Percentiles rank a stretch among this genome's conserved stretches.
phyloP scores from a whole-genome alignment of 345 rosid species.

The Bruguiera gymnorhiza region DNA sequence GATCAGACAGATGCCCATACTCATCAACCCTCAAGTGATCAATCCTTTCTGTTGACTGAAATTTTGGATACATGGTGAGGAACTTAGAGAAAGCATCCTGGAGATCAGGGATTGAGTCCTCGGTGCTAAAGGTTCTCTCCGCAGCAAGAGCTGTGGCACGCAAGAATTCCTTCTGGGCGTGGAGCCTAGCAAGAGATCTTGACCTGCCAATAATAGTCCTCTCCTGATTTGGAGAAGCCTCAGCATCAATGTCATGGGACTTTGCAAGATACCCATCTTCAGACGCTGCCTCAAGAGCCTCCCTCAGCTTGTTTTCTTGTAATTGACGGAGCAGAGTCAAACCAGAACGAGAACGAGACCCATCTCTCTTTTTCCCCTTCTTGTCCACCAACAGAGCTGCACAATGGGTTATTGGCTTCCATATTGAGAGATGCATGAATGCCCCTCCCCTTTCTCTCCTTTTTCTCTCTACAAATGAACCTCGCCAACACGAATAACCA shows the following conservation, averaged over 20 bases:
- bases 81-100: conserved; percentile 66
- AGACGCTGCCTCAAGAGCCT: conserved; percentile 90
- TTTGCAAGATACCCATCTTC: conserved; percentile 74
- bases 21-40: conserved; percentile 68
- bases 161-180: conserved; percentile 75
- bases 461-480: conserved; percentile 10
- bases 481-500: conserved; percentile 7
- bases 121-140: conserved; percentile 42
- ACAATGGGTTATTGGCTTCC: conserved; percentile 79
- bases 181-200: conserved; percentile 79
- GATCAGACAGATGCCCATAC: conserved; percentile 57
- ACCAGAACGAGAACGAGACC: conserved; percentile 35
- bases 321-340: conserved; percentile 53
- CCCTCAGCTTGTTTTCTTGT: conserved; percentile 71
- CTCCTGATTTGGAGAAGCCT: conserved; percentile 38
- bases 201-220: conserved; percentile 53
- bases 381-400: conserved; percentile 73
- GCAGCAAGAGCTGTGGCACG: conserved; percentile 75
- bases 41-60: conserved; percentile 56
- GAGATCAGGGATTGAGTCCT: conserved; percentile 57
- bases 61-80: conserved; percentile 77
- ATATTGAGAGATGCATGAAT: conserved; percentile 81
- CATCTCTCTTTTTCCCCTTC: conserved; percentile 54
- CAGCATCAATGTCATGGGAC: conserved; percentile 61
- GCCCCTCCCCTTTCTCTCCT: conserved; percentile 5